Conservation (phyloP, 2,329 filamentous ascomycete species). For the Dryadomyces sulphureus region DNA sequence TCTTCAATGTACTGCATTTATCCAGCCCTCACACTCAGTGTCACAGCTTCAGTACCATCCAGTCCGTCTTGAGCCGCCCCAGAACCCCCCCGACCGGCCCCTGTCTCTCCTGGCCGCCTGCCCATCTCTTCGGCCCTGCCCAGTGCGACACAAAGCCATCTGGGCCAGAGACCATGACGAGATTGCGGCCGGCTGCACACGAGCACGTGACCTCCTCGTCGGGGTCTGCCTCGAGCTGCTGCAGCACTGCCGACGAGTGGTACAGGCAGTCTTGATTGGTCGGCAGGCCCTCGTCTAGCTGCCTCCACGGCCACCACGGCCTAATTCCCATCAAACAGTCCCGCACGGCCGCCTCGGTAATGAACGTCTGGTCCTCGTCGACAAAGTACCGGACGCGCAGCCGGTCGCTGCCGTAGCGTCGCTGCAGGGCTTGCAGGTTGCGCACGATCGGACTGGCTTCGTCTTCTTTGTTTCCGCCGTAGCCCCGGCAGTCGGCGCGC, state of each 20-base stretch:
- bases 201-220: background rate
- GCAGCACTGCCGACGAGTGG: slow-evolving; percentile 15
- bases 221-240: slow-evolving; percentile 5
- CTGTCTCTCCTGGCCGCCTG: slow-evolving; percentile 56
- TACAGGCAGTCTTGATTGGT: slow-evolving; percentile 12
- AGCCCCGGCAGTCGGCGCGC: slow-evolving; percentile 47
- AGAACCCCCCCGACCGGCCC: slow-evolving; percentile 59
- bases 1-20: background rate
- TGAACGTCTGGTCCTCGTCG: slow-evolving; percentile 60
- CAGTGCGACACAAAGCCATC: slow-evolving; percentile 76
- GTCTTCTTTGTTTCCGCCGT: slow-evolving; percentile 12
- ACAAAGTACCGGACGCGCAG: slow-evolving; percentile 62
- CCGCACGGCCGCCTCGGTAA: slow-evolving; percentile 37
- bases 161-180: slow-evolving; percentile 79
- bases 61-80: slow-evolving; percentile 39
- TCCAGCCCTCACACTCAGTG: background rate
- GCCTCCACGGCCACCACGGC: slow-evolving; percentile 1
- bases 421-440: slow-evolving; percentile 51
- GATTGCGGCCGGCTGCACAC: slow-evolving; percentile 32
- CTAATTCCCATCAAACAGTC: background rate
- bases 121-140: slow-evolving; percentile 69
- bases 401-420: slow-evolving; percentile 35
- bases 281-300: background rate
- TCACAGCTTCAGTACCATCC: slow-evolving; percentile 38
- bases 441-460: slow-evolving; percentile 31